These are phyloP conservation scores for Apiospora saccharicola DNA, from an alignment of 2,329 filamentous ascomycete genomes.

Conservation along the genomic window DNA sequence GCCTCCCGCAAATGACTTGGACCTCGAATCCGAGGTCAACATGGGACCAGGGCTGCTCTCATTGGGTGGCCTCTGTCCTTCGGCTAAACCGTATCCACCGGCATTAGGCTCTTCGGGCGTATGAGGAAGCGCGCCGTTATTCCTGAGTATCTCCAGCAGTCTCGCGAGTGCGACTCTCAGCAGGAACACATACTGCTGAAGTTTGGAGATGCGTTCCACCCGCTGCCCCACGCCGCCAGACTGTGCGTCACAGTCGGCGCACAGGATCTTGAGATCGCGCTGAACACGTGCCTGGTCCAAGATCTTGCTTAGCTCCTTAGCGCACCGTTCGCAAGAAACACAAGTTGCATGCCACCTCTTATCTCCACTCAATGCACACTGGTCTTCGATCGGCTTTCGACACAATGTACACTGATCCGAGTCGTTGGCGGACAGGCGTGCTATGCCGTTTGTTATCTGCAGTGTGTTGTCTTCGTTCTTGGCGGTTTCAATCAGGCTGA, in stretches of 20 bases:
- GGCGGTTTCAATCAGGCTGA: slow-evolving; percentile 81
- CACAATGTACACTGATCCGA: slow-evolving; percentile 88
- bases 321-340: slow-evolving; percentile 74
- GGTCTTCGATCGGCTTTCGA: slow-evolving; percentile 90
- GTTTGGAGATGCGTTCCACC: slow-evolving; percentile 80
- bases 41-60: slow-evolving; percentile 60
- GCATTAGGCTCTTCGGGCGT: slow-evolving; percentile 76
- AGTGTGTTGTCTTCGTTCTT: slow-evolving; percentile 74
- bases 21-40: slow-evolving; percentile 71
- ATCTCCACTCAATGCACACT: slow-evolving; percentile 79
- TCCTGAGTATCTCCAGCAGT: slow-evolving; percentile 85
- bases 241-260: slow-evolving; percentile 69
- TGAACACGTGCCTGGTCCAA: slow-evolving; percentile 77
- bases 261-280: slow-evolving; percentile 74
- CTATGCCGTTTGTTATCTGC: slow-evolving; percentile 71
- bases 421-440: slow-evolving; percentile 73
- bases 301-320: slow-evolving; percentile 70
- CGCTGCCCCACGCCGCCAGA: slow-evolving; percentile 50
- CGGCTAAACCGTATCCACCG: slow-evolving; percentile 70
- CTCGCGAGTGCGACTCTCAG: slow-evolving; percentile 90
- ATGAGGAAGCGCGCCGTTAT: slow-evolving; percentile 80
- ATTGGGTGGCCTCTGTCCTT: slow-evolving; percentile 62
- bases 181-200: slow-evolving; percentile 94
- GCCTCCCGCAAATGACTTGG: slow-evolving; percentile 73
- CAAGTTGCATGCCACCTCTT: slow-evolving; percentile 86